These are phyloP conservation scores for Verticillium dahliae DNA, from an alignment of 2,329 filamentous ascomycete species.

Conservation along the genomic window DNA sequence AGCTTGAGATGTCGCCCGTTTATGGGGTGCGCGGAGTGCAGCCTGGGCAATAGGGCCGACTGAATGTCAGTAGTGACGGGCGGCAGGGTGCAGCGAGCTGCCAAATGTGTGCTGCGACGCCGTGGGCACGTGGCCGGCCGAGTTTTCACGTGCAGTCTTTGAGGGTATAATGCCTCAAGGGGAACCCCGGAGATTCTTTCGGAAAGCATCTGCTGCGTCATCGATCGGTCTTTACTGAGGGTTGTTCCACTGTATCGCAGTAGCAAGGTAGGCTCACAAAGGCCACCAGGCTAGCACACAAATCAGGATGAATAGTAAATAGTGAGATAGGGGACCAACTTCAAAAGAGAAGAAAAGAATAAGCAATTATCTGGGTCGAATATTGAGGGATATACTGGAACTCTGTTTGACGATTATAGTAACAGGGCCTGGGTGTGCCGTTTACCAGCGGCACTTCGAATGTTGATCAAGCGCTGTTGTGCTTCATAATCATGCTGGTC, in stretches of 20 bases:
- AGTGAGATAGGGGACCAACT: no score
- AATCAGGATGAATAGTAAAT: no score
- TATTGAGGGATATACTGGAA: background rate
- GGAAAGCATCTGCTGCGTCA: background rate
- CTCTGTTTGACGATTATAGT: background rate
- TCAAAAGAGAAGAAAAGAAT: no score
- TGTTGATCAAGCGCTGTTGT: background rate
- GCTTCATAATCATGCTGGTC: background rate
- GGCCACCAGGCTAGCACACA: no score
- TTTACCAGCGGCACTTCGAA: background rate
- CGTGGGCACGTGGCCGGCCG: background rate
- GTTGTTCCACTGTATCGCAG: no score
- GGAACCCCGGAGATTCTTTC: background rate
- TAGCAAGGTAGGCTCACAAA: no score
- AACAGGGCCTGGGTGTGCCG: background rate
- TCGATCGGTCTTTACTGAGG: no score
- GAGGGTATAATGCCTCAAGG: background rate
- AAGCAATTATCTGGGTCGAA: background rate
- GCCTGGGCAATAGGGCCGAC: background rate
- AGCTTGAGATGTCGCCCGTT: background rate
- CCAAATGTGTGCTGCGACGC: background rate
- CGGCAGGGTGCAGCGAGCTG: background rate
- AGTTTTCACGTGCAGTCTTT: background rate
- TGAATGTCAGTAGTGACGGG: background rate
- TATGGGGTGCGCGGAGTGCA: background rate